Percentiles rank a stretch among this genome's conserved stretches.
Evolutionary conservation across 371 early-diverging fungal species (phyloP).

Genomic region (Actinomortierella wolfii): DNA sequence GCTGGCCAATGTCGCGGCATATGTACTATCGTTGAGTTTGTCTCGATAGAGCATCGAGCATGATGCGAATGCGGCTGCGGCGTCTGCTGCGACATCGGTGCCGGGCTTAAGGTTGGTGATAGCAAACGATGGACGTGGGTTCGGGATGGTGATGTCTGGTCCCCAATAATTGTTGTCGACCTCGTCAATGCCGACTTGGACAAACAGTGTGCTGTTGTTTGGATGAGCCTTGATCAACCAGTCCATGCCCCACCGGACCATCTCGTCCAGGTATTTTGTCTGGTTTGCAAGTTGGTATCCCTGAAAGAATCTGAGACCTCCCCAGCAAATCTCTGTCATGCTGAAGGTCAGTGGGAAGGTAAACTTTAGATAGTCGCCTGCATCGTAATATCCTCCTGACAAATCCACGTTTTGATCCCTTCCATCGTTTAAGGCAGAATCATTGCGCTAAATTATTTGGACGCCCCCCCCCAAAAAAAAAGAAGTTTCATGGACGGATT

Average conservation of each 20-base stretch:
- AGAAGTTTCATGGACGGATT: neutral
- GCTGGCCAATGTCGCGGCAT: constrained; percentile 45
- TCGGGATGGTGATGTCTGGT: constrained; percentile 52
- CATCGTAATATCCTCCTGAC: constrained; percentile 46
- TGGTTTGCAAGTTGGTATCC: constrained; percentile 62
- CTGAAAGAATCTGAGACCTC: constrained; percentile 59
- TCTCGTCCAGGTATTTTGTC: constrained; percentile 50
- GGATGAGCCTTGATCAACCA: constrained; percentile 69
- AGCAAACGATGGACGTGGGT: constrained; percentile 58
- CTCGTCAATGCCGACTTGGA: constrained; percentile 39
- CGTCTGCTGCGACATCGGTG: constrained; percentile 63
- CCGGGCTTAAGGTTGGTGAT: constrained; percentile 55
- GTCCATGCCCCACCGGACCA: constrained; percentile 68
- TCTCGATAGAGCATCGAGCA: constrained; percentile 59
- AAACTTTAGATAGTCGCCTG: constrained; percentile 68
- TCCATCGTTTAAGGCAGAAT: constrained; percentile 59
- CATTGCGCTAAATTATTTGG: constrained; percentile 57
- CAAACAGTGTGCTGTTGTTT: constrained; percentile 49
- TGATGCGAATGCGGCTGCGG: constrained; percentile 67
- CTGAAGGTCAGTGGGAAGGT: constrained; percentile 61
- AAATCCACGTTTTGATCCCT: constrained; percentile 52
- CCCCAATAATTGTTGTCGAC: constrained; percentile 53
- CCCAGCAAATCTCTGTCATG: constrained; percentile 59
- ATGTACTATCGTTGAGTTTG: constrained; percentile 54
- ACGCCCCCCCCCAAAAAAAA: constrained; percentile 9